Base-by-base conservation (phyloP, 345 rosid genomes). In the Eucalyptus brandiana region DNA sequence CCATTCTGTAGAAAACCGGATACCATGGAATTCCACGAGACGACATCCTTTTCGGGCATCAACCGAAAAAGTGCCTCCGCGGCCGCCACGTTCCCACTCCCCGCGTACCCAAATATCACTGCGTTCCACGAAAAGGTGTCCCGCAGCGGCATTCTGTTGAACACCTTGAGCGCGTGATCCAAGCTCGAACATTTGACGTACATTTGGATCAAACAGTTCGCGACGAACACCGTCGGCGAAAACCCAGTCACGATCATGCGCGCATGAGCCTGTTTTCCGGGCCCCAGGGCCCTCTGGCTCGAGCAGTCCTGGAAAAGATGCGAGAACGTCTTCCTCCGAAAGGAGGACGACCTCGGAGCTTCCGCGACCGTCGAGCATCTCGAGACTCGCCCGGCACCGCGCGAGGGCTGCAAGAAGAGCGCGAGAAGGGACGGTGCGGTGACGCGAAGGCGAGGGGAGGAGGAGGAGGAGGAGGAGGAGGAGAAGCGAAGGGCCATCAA, bases 1-100 rank as follows among this genome's bases (percentile, higher is more conserved):
- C 96, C 94, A 83, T 91, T 94, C 58, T 91, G 96, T 62, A 93
- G 40, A 92, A 89, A 97, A 69, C 98, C 99, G 1, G 99, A 97
- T 85, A 97, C 89, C 95, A 97, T 88, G 2, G 98, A 96, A 90
- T 97, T 97, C 99, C 99, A 97, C 8, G 99, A 96, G 80, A 96
- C 92, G 62, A 93, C 95, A 89, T 97, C 99, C 91, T 95, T 95
- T 80, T 87, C 80, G 9, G 96, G 97, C 97, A 96, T 97, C 58
- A 12, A 87, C 72, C 91, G 67, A 83, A 97, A 97, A 80, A 93
- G 88, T 4, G 21, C 86, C 86, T 21, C 93, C 11, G 98, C 98
- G 65, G 90, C 89, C 15, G 72, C 92, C 95, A 97, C 94, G 34
- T 93, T 88, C 58, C 93, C 95, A 91, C 89, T 56, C 69, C 92